A percentile compares a stretch with the other conserved stretches of the same genome.
Evolutionary conservation across 148 eudicot species (phyloP).

Genomic region (Hydrangea macrophylla): DNA sequence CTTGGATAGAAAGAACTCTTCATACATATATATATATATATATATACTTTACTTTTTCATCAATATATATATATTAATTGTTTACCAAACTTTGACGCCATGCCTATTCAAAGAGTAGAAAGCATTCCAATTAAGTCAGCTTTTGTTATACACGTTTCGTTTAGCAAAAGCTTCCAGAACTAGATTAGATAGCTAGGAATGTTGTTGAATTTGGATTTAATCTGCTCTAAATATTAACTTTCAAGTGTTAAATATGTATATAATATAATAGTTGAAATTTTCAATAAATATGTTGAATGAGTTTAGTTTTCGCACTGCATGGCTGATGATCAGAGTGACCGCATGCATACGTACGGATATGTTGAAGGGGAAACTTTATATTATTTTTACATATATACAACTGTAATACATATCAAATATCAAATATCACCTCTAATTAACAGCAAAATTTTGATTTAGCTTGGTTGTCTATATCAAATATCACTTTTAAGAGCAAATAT

Average conservation of each 20-base stretch:
- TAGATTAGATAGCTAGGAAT: neutral
- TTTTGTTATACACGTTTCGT: neutral
- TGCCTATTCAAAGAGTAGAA: neutral
- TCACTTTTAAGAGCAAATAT: too few species aligned
- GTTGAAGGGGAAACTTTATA: too few species aligned
- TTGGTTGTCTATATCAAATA: too few species aligned
- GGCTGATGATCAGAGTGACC: neutral
- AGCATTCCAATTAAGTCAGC: neutral
- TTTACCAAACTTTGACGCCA: neutral
- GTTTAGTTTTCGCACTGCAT: neutral
- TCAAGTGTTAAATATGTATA: too few species aligned
- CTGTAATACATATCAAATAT: too few species aligned
- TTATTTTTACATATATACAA: too few species aligned
- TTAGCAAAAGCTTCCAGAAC: neutral
- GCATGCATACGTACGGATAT: neutral
- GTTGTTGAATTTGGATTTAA: neutral
- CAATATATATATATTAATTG: too few species aligned
- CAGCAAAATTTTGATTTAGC: too few species aligned
- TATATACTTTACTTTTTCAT: too few species aligned
- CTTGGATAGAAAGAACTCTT: too few species aligned
- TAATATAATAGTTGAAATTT: neutral
- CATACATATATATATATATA: neutral
- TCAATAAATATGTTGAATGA: neutral
- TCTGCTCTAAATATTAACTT: neutral
- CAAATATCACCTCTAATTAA: too few species aligned